phyloP scores from a whole-genome alignment of 2,329 filamentous ascomycete species.

The Zopfia rhizophila region DNA sequence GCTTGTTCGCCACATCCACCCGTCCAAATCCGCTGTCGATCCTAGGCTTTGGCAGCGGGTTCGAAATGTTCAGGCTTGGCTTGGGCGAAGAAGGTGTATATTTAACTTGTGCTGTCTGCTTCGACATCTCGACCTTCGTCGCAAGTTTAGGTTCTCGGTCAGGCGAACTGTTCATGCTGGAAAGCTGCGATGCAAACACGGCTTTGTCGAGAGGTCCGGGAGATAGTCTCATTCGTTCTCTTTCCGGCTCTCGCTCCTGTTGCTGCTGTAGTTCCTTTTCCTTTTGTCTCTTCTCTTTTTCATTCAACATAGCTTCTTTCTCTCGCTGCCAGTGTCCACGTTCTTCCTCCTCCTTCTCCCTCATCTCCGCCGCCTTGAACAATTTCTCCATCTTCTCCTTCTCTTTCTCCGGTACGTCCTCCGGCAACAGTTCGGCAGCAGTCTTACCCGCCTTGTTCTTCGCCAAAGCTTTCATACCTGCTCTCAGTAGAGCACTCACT shows the following conservation, averaged over 20 bases:
- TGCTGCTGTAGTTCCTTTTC: conserved; percentile 1
- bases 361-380: conserved; percentile 30
- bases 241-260: neutral
- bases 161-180: neutral
- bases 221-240: too few species aligned
- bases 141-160: neutral
- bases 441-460: conserved; percentile 30
- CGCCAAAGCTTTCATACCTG: conserved; percentile 28
- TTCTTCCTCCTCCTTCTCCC: conserved; percentile 22
- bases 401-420: conserved; percentile 25
- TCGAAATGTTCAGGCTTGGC: neutral
- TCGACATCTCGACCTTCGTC: conserved; percentile 15
- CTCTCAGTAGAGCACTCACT: conserved; percentile 27
- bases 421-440: conserved; percentile 27
- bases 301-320: conserved; percentile 12
- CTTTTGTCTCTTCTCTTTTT: conserved; percentile 19
- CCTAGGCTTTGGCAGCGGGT: conserved; percentile 11
- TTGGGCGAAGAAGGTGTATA: conserved; percentile 2
- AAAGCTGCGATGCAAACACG: conserved; percentile 21
- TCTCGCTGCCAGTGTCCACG: conserved; percentile 12
- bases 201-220: neutral
- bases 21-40: conserved; percentile 28
- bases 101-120: conserved; percentile 25
- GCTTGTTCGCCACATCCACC: conserved; percentile 14
- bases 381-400: conserved; percentile 30